Conservation (phyloP, 345 rosid species). For the Noccaea bulbosa region DNA sequence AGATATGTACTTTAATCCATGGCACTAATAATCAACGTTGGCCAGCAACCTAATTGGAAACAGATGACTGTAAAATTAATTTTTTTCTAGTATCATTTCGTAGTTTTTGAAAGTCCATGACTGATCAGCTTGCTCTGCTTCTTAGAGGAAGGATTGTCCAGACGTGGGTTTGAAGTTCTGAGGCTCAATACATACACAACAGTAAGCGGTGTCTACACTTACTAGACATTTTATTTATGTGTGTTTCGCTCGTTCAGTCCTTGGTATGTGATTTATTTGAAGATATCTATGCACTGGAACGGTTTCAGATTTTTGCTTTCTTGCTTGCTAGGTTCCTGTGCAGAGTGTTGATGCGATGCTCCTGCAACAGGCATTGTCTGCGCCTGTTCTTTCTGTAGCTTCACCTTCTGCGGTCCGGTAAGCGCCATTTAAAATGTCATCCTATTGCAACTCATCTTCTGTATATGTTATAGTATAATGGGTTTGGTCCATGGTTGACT, state of each 20-base stretch:
- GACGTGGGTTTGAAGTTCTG: slow-evolving; percentile 88
- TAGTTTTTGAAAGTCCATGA: slow-evolving; percentile 6
- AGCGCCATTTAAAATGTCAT: not conserved
- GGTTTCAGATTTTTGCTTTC: slow-evolving; percentile 17
- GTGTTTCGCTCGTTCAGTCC: slow-evolving; percentile 1
- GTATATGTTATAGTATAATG: not conserved
- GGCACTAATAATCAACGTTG: not conserved
- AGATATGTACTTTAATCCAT: not conserved
- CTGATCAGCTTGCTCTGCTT: slow-evolving; percentile 29
- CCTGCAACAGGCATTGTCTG: slow-evolving; percentile 66
- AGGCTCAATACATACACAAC: slow-evolving; percentile 94
- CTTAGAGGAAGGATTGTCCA: slow-evolving; percentile 82
- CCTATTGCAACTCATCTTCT: slow-evolving; percentile 1
- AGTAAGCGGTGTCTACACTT: slow-evolving; percentile 53
- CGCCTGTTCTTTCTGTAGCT: slow-evolving; percentile 85
- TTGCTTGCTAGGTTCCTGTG: slow-evolving; percentile 66
- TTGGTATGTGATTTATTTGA: slow-evolving; percentile 19
- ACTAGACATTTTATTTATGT: not conserved
- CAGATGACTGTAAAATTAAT: not conserved
- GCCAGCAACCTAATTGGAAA: slow-evolving; percentile 8
- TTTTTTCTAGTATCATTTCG: not conserved
- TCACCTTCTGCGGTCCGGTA: slow-evolving; percentile 91
- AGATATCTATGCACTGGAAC: not conserved
- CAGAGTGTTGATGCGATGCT: slow-evolving; percentile 63
- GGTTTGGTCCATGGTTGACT: slow-evolving; percentile 27